Evolutionary conservation across 805 yeast genomes (phyloP).

Genomic region (Ogataea paradorogensis): DNA sequence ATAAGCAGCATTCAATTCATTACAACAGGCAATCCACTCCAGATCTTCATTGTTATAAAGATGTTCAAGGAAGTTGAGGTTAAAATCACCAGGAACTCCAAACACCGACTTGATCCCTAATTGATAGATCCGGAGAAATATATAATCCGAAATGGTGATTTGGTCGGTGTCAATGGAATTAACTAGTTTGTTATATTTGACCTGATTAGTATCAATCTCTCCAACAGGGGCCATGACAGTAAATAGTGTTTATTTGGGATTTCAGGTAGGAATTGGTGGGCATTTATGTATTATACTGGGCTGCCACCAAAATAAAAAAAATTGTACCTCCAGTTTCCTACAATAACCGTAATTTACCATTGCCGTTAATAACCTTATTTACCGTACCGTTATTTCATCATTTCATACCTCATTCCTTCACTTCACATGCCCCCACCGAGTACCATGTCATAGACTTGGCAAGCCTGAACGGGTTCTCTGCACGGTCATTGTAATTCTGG

Average conservation of each 20-base stretch:
- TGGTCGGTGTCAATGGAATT: slow-evolving; percentile 10
- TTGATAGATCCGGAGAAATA: slow-evolving; percentile 43
- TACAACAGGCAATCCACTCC: slow-evolving; percentile 45
- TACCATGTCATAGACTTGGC: slow-evolving; percentile 64
- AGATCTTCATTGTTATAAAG: slow-evolving; percentile 33
- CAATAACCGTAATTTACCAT: slow-evolving; percentile 1
- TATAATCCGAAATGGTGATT: slow-evolving; percentile 41
- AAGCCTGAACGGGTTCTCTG: slow-evolving; percentile 63
- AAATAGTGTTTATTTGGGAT: too few relatives aligned
- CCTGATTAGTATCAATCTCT: slow-evolving; percentile 4
- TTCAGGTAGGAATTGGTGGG: not conserved
- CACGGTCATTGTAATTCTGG: slow-evolving; percentile 34
- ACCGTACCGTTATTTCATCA: not conserved
- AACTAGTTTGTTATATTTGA: slow-evolving; percentile 9
- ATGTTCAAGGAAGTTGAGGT: slow-evolving; percentile 47
- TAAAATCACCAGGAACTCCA: slow-evolving; percentile 64
- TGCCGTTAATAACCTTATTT: slow-evolving; percentile 6
- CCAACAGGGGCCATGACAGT: slow-evolving; percentile 24
- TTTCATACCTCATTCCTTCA: slow-evolving; percentile 13
- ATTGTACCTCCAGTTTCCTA: too few relatives aligned
- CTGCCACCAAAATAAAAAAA: too few relatives aligned
- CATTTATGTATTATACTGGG: not conserved
- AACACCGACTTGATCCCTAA: slow-evolving; percentile 44
- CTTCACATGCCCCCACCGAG: slow-evolving; percentile 53
- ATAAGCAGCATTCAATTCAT: slow-evolving; percentile 51